Evolutionary conservation across 164 flowering plant species (phyloP), one percentile per base, ranked within the genome.

Genomic region (Macadamia tetraphylla): DNA sequence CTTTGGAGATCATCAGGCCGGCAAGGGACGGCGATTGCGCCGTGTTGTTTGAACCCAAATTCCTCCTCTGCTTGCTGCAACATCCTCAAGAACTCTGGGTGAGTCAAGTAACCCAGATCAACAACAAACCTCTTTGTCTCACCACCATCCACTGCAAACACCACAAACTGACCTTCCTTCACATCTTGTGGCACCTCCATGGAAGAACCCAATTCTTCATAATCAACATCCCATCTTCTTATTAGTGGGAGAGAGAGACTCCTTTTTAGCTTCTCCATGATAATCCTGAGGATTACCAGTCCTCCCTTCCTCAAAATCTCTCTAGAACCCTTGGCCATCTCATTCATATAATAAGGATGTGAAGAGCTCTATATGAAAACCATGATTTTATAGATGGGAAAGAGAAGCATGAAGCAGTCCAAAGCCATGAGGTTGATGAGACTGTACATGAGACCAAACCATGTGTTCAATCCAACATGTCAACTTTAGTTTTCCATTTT

Each of bases 51-150:
- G 59, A 80, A 80, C 31, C 90, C 88, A 66, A 69, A 84, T 76
- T 84, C 90, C 14, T 82, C 86, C 57, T 79, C 74, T 14, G 90
- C 90, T 59, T 67, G 62, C 66, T 84, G 71, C 9, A 86, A 65
- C 62, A 86, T 49, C 60, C 63, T 81, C 74, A 86, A 66, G 72
- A 86, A 83, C 14, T 32, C 73, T 23, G 88, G 88, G 35, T 77
- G 61, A 6, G 15, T 64, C 14, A 84, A 71, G 58, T 30, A 71
- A 13, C 71, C 46, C 71, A 86, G 15, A 30, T 76, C 81, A n/a
- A 83, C 69, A 0, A 83, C 52, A 49, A 83, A 83, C 79, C 83
- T 81, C 73, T 70, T 73, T 14, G 66, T 74, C 29, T 76, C 67
- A 18, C 64, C 81, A 57, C 78, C 78, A 6, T 76, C 64, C 0